Conservation (phyloP, 2,329 filamentous ascomycete genomes). For the Xylaria sp. region DNA sequence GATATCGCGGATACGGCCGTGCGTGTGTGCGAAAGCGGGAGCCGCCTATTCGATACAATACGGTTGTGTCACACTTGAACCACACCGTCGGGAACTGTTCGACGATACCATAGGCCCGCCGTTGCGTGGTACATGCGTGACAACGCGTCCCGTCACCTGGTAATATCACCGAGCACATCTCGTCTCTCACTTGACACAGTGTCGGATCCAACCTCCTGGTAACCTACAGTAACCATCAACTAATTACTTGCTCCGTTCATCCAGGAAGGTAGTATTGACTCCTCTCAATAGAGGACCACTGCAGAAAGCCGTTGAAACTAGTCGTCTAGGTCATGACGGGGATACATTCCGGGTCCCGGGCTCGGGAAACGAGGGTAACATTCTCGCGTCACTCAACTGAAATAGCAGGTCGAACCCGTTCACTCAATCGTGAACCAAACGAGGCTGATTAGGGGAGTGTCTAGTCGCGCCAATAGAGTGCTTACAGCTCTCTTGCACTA, state of each 20-base stretch:
- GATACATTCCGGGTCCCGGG: slow-evolving; percentile 26
- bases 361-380: slow-evolving; percentile 24
- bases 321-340: slow-evolving; percentile 19
- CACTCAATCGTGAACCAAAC: background rate
- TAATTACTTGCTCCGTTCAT: slow-evolving; percentile 1
- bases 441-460: background rate
- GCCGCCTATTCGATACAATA: background rate
- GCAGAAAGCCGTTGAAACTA: slow-evolving; percentile 6
- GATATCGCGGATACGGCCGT: background rate
- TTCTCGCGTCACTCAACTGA: slow-evolving; percentile 4
- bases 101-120: slow-evolving; percentile 2
- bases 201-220: background rate
- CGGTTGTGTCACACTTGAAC: slow-evolving; percentile 26
- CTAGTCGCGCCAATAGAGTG: slow-evolving; percentile 32
- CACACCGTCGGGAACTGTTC: slow-evolving; percentile 20
- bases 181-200: background rate
- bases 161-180: slow-evolving; percentile 8
- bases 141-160: slow-evolving; percentile 10
- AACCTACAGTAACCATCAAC: background rate
- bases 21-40: background rate
- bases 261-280: slow-evolving; percentile 34
- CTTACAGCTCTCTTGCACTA: slow-evolving; percentile 22
- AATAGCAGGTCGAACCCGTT: background rate
- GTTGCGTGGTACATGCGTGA: background rate
- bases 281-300: background rate